Percentiles rank a stretch among this genome's conserved stretches.
phyloP scores from a whole-genome alignment of 2,329 filamentous ascomycete species.

The Hymenoscyphus fraxineus region DNA sequence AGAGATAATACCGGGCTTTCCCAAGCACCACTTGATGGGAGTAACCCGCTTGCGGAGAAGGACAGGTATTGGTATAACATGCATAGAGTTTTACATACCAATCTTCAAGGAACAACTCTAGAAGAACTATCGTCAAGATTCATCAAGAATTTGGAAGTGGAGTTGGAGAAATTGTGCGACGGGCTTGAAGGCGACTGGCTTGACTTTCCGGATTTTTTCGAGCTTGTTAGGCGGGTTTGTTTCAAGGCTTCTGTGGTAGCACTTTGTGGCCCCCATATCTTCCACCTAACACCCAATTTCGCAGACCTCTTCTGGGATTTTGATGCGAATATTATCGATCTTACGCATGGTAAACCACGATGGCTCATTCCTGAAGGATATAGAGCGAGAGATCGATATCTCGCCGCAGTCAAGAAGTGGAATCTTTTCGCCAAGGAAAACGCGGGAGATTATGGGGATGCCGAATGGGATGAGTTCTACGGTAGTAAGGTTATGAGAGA shows the following conservation, averaged over 20 bases:
- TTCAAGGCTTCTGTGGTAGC: slow-evolving; percentile 29
- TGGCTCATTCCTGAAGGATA: slow-evolving; percentile 29
- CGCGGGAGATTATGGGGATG: slow-evolving; percentile 19
- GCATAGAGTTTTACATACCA: slow-evolving; percentile 15
- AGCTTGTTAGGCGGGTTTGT: slow-evolving; percentile 25
- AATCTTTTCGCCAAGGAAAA: slow-evolving; percentile 24
- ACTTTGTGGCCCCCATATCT: slow-evolving; percentile 30
- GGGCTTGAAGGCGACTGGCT: slow-evolving; percentile 19
- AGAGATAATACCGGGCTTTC: slow-evolving; percentile 20
- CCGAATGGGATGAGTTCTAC: slow-evolving; percentile 32
- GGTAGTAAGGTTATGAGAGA: slow-evolving; percentile 32
- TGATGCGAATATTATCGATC: slow-evolving; percentile 22
- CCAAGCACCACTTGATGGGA: slow-evolving; percentile 16
- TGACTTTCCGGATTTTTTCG: slow-evolving; percentile 27
- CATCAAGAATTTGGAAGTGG: slow-evolving; percentile 12
- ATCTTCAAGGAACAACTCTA: slow-evolving; percentile 17
- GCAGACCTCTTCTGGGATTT: slow-evolving; percentile 33
- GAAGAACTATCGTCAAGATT: slow-evolving; percentile 17
- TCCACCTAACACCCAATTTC: slow-evolving; percentile 29
- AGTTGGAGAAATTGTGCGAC: slow-evolving; percentile 12
- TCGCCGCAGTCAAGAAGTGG: slow-evolving; percentile 29
- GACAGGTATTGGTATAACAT: slow-evolving; percentile 20
- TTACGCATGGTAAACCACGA: slow-evolving; percentile 27
- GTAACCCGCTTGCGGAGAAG: slow-evolving; percentile 14
- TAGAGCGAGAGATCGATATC: slow-evolving; percentile 23